These are phyloP conservation scores for Oenanthe javanica DNA, from an alignment of 140 eudicot genomes.

Conservation along the genomic window DNA sequence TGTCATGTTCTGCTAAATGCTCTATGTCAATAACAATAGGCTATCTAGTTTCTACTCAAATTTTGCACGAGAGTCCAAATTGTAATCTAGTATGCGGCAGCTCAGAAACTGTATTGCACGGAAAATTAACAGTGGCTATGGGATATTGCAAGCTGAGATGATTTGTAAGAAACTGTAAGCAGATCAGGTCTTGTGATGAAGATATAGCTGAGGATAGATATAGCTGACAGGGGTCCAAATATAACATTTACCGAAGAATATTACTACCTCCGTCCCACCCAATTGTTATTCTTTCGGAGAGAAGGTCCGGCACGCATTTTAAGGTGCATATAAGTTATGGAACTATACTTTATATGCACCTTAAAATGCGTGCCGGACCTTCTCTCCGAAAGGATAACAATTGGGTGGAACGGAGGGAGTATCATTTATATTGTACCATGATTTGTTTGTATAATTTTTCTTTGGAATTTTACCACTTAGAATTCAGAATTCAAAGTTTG, in stretches of 20 bases:
- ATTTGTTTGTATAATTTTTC: background rate
- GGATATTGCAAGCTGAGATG: slow-evolving; percentile 3
- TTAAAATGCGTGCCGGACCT: no score
- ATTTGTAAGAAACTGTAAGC: background rate
- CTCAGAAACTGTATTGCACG: background rate
- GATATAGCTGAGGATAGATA: background rate
- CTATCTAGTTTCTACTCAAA: background rate
- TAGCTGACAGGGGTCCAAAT: background rate
- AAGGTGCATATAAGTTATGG: no score
- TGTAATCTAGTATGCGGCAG: slow-evolving; percentile 1
- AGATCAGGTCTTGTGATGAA: background rate
- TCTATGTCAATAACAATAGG: slow-evolving; percentile 35
- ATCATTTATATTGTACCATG: background rate
- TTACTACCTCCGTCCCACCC: background rate
- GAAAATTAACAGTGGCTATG: background rate
- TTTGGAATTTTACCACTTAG: background rate
- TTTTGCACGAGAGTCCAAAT: background rate
- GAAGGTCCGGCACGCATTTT: no score
- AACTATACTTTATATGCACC: no score
- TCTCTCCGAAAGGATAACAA: no score
- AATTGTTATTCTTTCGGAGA: no score
- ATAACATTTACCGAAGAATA: background rate
- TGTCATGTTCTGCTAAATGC: slow-evolving; percentile 85
- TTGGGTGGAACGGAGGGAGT: no score
- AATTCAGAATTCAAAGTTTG: background rate